Evolutionary conservation across 768 basidiomycete species (phyloP).

Genomic region (Calocybe cyanea): DNA sequence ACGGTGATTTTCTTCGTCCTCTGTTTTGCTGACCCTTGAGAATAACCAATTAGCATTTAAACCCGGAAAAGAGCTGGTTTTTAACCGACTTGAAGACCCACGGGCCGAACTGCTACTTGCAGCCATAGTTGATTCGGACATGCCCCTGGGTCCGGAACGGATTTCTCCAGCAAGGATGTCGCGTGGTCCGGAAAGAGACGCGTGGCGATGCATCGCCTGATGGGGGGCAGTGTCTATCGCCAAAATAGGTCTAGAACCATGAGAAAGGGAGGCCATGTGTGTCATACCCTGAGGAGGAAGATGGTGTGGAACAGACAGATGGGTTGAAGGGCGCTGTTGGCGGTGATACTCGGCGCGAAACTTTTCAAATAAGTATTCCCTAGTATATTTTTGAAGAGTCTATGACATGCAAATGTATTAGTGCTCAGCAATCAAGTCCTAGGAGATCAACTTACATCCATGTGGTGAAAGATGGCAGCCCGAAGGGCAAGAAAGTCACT

Average conservation of each 20-base stretch:
- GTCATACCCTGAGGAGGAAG: conserved; percentile 26
- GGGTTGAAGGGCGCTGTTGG: conserved; percentile 44
- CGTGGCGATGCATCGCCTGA: conserved; percentile 39
- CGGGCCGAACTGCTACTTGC: conserved; percentile 30
- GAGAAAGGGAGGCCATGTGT: conserved; percentile 43
- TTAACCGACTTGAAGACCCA: conserved; percentile 27
- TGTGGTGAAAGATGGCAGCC: conserved; percentile 80
- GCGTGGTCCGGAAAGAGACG: conserved; percentile 41
- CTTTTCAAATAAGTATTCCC: conserved; percentile 78
- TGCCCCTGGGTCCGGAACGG: conserved; percentile 40
- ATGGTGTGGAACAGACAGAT: conserved; percentile 43
- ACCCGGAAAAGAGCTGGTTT: conserved; percentile 28
- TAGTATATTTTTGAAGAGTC: conserved; percentile 84
- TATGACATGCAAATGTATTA: conserved; percentile 26
- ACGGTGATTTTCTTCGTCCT: conserved; percentile 85
- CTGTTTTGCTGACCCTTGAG: conserved; percentile 56
- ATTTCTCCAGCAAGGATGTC: conserved; percentile 44
- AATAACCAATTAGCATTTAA: conserved; percentile 6
- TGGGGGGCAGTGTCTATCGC: conserved; percentile 61
- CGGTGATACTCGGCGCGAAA: conserved; percentile 58
- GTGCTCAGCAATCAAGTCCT: conserved; percentile 14
- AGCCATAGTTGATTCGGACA: conserved; percentile 32
- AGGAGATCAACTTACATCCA: conserved; percentile 59
- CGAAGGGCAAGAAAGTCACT: conserved; percentile 79
- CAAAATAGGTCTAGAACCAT: conserved; percentile 51